phyloP scores from a whole-genome alignment of 768 basidiomycete genomes.

The Rhodotorula sphaerocarpa region DNA sequence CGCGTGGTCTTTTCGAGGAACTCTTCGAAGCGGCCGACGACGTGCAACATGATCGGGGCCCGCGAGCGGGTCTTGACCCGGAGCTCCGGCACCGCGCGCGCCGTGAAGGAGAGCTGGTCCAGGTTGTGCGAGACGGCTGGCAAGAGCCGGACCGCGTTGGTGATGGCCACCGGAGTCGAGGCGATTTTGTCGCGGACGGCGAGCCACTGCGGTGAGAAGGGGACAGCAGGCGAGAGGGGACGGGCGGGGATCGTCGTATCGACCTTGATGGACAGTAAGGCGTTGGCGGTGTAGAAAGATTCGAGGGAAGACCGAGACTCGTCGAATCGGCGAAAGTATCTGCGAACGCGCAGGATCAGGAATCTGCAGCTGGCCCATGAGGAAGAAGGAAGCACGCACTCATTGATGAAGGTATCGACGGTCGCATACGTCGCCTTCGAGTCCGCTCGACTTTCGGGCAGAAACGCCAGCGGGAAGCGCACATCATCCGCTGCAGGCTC shows the following conservation, averaged over 20 bases:
- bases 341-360: not conserved
- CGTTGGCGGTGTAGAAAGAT: conserved; percentile 18
- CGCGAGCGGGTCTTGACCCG: not conserved
- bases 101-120: conserved; percentile 1
- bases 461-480: conserved; percentile 12
- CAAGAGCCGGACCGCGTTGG: conserved; percentile 19
- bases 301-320: conserved; percentile 16
- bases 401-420: conserved; percentile 12
- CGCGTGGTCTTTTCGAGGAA: conserved; percentile 20
- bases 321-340: conserved; percentile 30
- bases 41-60: conserved; percentile 17
- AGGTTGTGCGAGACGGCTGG: conserved; percentile 23
- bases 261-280: conserved; percentile 24
- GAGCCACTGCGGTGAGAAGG: conserved; percentile 9
- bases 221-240: not conserved
- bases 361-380: fast-evolving
- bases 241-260: conserved; percentile 7
- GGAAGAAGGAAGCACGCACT: conserved; percentile 3
- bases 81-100: conserved; percentile 12
- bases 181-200: not conserved
- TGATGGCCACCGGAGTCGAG: conserved; percentile 21
- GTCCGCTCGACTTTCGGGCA: conserved; percentile 1
- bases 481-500: not conserved
- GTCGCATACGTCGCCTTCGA: not conserved
- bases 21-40: conserved; percentile 25